These are phyloP conservation scores for Phlebiopsis gigantea DNA, from an alignment of 768 basidiomycete species.

Conservation along the genomic window DNA sequence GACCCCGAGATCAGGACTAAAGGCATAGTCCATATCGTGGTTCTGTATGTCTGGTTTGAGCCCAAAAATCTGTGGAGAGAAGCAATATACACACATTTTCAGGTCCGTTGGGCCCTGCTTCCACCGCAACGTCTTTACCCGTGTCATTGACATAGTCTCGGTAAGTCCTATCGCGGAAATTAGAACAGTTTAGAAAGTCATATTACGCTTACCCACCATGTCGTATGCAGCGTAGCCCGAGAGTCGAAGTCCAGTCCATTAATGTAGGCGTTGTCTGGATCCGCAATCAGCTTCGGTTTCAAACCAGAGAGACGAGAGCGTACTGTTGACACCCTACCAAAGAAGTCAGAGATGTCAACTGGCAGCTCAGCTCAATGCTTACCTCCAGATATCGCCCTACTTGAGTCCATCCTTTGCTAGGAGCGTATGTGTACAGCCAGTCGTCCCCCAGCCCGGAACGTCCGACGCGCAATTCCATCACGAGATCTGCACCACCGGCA, in stretches of 20 bases:
- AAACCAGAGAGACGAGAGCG: not conserved
- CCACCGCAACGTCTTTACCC: slow-evolving; percentile 32
- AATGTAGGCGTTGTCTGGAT: slow-evolving; percentile 32
- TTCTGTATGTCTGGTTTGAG: slow-evolving; percentile 22
- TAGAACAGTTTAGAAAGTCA: not conserved
- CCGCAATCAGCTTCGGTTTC: not conserved
- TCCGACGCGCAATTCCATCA: slow-evolving; percentile 31
- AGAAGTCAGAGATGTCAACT: not conserved
- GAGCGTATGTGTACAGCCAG: slow-evolving; percentile 31
- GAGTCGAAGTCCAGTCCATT: slow-evolving; percentile 33
- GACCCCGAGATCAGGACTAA: slow-evolving; percentile 24
- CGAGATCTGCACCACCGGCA: slow-evolving; percentile 21
- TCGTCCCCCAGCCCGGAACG: slow-evolving; percentile 33
- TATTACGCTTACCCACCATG: slow-evolving; percentile 21
- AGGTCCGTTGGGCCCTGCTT: slow-evolving; percentile 35
- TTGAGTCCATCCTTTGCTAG: slow-evolving; percentile 24
- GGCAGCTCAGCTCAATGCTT: no score
- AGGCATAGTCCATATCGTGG: slow-evolving; percentile 32
- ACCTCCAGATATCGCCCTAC: slow-evolving; percentile 32
- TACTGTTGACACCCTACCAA: slow-evolving; percentile 31
- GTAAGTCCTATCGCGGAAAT: slow-evolving; percentile 26
- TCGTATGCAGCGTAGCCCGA: slow-evolving; percentile 24
- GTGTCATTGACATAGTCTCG: slow-evolving; percentile 35
- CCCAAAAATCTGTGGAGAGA: not conserved
- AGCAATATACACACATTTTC: slow-evolving; percentile 27